These are phyloP conservation scores for Vigna unguiculata DNA, from an alignment of 306 rosid genomes.

Conservation along the genomic window DNA sequence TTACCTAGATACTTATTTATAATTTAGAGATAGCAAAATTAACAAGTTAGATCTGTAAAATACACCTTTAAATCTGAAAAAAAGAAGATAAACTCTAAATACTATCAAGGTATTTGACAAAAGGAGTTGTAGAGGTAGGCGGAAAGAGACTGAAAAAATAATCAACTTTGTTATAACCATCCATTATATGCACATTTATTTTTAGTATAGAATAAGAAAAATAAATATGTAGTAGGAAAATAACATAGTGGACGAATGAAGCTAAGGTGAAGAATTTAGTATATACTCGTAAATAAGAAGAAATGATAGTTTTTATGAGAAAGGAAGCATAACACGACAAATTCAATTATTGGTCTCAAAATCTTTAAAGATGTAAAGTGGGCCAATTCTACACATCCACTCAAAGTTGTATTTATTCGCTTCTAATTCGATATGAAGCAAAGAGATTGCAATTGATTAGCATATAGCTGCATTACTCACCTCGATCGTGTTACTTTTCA, in stretches of 20 bases:
- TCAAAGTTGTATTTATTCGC: constrained; percentile 30
- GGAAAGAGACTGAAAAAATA: neutral
- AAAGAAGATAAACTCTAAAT: no score
- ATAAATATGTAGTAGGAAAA: neutral
- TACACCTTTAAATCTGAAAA: no score
- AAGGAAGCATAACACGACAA: constrained; percentile 22
- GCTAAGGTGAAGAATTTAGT: constrained; percentile 1
- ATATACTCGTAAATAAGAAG: neutral
- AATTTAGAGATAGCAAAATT: no score
- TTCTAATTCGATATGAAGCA: constrained; percentile 5
- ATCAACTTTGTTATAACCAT: neutral
- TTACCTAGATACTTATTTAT: no score
- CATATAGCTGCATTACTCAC: neutral
- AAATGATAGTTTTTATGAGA: neutral
- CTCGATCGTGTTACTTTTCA: neutral
- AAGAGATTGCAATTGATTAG: neutral
- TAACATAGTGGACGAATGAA: constrained; percentile 22
- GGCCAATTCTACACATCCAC: constrained; percentile 26
- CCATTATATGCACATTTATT: neutral
- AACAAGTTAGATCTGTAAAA: no score
- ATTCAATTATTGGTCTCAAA: constrained; percentile 26
- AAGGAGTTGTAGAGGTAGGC: neutral
- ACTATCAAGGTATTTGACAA: neutral
- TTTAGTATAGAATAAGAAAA: neutral
- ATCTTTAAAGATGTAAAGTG: constrained; percentile 27